Evolutionary conservation across 495 filamentous ascomycete genomes (phyloP), one percentile per base, ranked within the genome.

Genomic region (Penicillium flavigenum): DNA sequence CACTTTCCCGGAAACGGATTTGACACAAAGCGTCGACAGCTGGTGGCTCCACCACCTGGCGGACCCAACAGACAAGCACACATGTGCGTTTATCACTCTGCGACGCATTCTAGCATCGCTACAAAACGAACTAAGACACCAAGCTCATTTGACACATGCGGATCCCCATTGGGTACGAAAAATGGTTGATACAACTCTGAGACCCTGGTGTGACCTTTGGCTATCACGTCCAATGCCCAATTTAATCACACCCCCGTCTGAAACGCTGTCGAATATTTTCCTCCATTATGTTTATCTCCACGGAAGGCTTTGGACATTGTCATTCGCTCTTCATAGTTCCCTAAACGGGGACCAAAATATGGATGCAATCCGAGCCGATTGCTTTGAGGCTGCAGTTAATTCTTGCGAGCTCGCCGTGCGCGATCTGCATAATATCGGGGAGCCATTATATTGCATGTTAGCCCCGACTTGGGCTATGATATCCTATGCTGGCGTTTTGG

Each of bases 301-400:
- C 34, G 58, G 60, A n/a, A 51, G 65, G 8, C 51, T 68, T 5
- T 71, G 68, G 68, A 71, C 62, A 0, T 38, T 71, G 12, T 71
- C 68, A 0, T 63, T 59, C 24, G 68, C 65, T 17, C 62, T 71
- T 12, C 52, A 61, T n/a, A 32, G 26, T 2, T 56, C 59, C 2
- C 51, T 52, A 5, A 56, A 43, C 2, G n/a, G 46, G 4, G 56
- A 36, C 6, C 29, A 36, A 2, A 39, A 64, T 20, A 58, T 85
- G 9, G 73, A 81, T 45, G 64, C 74, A 31, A 66, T 83, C 51
- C 72, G 66, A 5, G 63, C 81, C 5, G 72, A 79, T 16, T 65
- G 68, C 16, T 75, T 80, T 24, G 63, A 73, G 6, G 62, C 71
- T 17, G 72, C 77, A 2, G 71, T 79, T 0, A 44, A 66, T 48